phyloP scores from a whole-genome alignment of 148 eudicot genomes.

The Gaultheria prostrata region DNA sequence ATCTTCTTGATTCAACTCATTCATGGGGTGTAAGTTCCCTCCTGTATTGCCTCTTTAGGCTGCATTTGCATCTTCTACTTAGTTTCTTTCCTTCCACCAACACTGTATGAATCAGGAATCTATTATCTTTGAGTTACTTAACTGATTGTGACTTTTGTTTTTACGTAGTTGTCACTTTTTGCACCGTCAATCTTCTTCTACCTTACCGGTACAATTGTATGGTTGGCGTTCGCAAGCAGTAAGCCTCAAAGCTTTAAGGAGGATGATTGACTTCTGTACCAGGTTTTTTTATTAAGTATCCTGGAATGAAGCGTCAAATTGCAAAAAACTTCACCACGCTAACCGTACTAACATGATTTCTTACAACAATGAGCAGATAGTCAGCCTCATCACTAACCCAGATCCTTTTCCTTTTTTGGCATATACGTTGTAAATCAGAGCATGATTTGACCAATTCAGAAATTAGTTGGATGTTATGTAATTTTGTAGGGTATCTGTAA shows the following conservation, averaged over 20 bases:
- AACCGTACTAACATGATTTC: slow-evolving; percentile 17
- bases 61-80: neutral
- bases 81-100: neutral
- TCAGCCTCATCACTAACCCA: slow-evolving; percentile 4
- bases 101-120: neutral
- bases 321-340: neutral
- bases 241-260: slow-evolving; percentile 74
- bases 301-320: neutral
- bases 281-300: slow-evolving; percentile 10
- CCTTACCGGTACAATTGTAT: slow-evolving; percentile 84
- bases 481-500: neutral
- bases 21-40: slow-evolving; percentile 84
- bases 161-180: slow-evolving; percentile 64
- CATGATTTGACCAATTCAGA: neutral
- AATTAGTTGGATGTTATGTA: neutral
- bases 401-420: neutral
- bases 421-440: neutral
- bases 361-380: slow-evolving; percentile 15
- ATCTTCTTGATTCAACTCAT: slow-evolving; percentile 90
- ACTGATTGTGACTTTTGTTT: neutral
- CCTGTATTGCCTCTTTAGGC: slow-evolving; percentile 3
- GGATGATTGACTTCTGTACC: slow-evolving; percentile 25
- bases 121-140: neutral
- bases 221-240: slow-evolving; percentile 94
- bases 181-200: slow-evolving; percentile 98